phyloP scores from a whole-genome alignment of 2,329 filamentous ascomycete genomes.

The Diaporthe vexans region DNA sequence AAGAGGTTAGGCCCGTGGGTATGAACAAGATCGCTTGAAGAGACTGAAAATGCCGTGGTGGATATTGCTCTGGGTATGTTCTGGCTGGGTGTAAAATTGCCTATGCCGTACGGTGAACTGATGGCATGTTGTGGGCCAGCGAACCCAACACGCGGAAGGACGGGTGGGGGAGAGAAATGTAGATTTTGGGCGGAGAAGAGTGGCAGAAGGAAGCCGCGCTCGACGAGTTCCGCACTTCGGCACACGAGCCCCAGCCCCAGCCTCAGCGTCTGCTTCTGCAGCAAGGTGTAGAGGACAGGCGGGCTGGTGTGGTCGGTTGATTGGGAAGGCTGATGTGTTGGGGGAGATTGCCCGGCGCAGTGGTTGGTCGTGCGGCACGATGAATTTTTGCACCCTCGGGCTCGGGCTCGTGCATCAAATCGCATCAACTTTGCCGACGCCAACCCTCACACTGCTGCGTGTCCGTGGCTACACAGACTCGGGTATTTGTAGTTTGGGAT shows the following conservation, averaged over 20 bases:
- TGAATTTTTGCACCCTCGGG: neutral
- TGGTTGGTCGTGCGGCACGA: neutral
- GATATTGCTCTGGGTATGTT: neutral
- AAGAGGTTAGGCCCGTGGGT: constrained; percentile 41
- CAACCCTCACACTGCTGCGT: neutral
- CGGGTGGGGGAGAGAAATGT: neutral
- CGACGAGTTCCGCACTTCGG: neutral
- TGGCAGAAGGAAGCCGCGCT: constrained; percentile 4
- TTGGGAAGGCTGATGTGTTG: neutral
- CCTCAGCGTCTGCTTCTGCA: neutral
- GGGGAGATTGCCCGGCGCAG: too few relatives aligned
- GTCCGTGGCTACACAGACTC: neutral
- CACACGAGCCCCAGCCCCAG: constrained; percentile 7
- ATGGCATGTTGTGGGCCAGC: constrained; percentile 30
- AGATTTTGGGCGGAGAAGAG: neutral
- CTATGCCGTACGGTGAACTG: constrained; percentile 16
- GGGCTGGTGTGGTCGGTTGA: neutral
- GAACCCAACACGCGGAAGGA: constrained; percentile 13
- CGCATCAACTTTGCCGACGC: neutral
- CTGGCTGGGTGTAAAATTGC: constrained; percentile 10
- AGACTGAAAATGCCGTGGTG: constrained; percentile 10
- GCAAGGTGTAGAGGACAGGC: neutral
- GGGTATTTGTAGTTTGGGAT: constrained; percentile 12
- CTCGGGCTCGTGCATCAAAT: neutral
- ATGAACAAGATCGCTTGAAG: constrained; percentile 36